Evolutionary conservation across 2,329 filamentous ascomycete genomes (phyloP), one percentile per base, ranked within the genome.

Genomic region (Xylaria sp.): DNA sequence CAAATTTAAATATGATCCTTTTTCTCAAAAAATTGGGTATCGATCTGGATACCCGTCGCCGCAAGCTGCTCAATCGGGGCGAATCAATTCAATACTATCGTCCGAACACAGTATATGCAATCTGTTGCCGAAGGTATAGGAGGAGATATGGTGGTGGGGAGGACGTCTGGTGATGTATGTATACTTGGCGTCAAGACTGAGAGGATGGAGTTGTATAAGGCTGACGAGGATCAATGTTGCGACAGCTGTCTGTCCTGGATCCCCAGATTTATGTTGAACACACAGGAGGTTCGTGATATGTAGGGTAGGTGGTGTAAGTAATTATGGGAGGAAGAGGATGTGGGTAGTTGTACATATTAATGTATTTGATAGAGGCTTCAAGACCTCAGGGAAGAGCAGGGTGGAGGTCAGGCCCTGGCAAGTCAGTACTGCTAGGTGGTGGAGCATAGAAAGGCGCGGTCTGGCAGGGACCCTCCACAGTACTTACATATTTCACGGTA

Each of bases 271-370:
- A 70, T 67, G 63, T 72, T 64, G 57, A 72, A 71, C 66, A 68
- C 68, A 65, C 67, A 66, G 67, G 71, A 75, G 52, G 73, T 66
- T 72, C 69, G 73, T 68, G 73, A 70, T 73, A 70, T 69, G 67
- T 71, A 66, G 62, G 72, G 74, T 73, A 72, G 71, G 66, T 71
- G 64, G 66, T 67, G 61, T 58, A 41, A 28, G 25, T 55, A 62
- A 63, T 70, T 62, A 55, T 64, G 68, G 66, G 56, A 75, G 70
- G 70, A 66, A 66, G 68, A 67, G 73, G 61, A 67, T 67, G 74
- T 75, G 78, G 78, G 74, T 78, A 78, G 75, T 74, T 75, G 76
- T 79, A 79, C 76, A 78, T 78, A 76, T 73, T 71, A 72, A 77
- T 76, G 75, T 76, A 77, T 76, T 75, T 76, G 72, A 74, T 75